Conservation (phyloP, 2,329 filamentous ascomycete genomes). For the Ophiognomonia clavigignenti-juglandacearum region DNA sequence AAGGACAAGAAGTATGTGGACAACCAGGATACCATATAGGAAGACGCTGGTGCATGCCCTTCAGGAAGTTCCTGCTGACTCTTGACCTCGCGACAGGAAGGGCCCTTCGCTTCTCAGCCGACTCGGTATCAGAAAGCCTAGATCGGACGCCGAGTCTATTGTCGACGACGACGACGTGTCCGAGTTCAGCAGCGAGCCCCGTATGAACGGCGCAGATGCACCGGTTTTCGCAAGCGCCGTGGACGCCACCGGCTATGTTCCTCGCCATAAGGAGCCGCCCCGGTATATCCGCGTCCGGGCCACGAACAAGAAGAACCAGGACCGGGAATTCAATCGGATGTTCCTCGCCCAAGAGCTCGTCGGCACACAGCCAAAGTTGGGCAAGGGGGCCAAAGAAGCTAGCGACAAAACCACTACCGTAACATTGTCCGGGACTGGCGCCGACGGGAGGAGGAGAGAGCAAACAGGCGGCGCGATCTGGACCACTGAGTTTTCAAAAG, state of each 20-base stretch:
- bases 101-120: slow-evolving; percentile 86
- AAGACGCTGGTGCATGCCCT: no score
- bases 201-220: slow-evolving; percentile 77
- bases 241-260: slow-evolving; percentile 70
- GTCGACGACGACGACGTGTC: slow-evolving; percentile 63
- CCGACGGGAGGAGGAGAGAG: slow-evolving; percentile 35
- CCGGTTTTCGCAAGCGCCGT: slow-evolving; percentile 75
- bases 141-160: slow-evolving; percentile 47
- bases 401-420: slow-evolving; percentile 21
- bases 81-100: slow-evolving; percentile 53
- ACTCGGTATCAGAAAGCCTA: slow-evolving; percentile 70
- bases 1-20: slow-evolving; percentile 63
- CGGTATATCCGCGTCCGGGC: slow-evolving; percentile 83
- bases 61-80: slow-evolving; percentile 3
- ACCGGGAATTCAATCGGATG: slow-evolving; percentile 75
- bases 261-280: slow-evolving; percentile 81
- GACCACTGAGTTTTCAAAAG: slow-evolving; percentile 88
- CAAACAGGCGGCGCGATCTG: slow-evolving; percentile 68
- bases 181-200: slow-evolving; percentile 59
- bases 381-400: slow-evolving; percentile 20
- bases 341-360: slow-evolving; percentile 91
- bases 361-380: slow-evolving; percentile 42
- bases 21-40: background rate
- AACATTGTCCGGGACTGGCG: slow-evolving; percentile 25
- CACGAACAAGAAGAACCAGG: slow-evolving; percentile 64